These are phyloP conservation scores for Ambrosia artemisiifolia DNA, from an alignment of 129 eudicot species.

Conservation along the genomic window DNA sequence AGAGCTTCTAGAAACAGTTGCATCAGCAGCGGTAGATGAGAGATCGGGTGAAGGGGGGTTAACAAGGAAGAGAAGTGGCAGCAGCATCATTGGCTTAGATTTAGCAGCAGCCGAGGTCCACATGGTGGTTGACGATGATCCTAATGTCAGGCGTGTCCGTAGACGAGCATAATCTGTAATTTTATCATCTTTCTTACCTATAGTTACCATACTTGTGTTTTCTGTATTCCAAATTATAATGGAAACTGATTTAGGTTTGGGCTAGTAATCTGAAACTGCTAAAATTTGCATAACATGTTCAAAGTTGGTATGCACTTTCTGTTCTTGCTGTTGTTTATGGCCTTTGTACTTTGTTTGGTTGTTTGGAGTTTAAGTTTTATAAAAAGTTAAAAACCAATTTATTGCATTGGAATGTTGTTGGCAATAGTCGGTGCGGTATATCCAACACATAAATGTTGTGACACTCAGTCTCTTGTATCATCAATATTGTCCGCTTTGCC, in stretches of 20 bases:
- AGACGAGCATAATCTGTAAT: constrained; percentile 39
- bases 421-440: no score
- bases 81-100: constrained; percentile 67
- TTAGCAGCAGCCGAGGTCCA: constrained; percentile 37
- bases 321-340: neutral
- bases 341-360: neutral
- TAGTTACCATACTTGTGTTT: neutral
- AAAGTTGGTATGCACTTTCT: neutral
- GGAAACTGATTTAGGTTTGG: constrained; percentile 13
- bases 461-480: no score
- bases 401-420: neutral
- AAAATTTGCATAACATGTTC: constrained; percentile 14
- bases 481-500: no score
- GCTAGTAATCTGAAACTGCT: constrained; percentile 4
- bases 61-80: constrained; percentile 71
- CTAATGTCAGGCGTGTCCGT: constrained; percentile 49
- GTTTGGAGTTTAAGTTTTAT: neutral
- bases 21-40: constrained; percentile 63
- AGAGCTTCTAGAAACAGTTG: constrained; percentile 70
- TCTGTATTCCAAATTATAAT: neutral
- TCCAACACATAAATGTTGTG: no score
- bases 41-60: constrained; percentile 32
- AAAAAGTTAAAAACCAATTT: no score
- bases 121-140: constrained; percentile 43
- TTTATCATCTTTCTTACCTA: neutral